Conservation (phyloP, 495 filamentous ascomycete species). For the Amniculicola lignicola region DNA sequence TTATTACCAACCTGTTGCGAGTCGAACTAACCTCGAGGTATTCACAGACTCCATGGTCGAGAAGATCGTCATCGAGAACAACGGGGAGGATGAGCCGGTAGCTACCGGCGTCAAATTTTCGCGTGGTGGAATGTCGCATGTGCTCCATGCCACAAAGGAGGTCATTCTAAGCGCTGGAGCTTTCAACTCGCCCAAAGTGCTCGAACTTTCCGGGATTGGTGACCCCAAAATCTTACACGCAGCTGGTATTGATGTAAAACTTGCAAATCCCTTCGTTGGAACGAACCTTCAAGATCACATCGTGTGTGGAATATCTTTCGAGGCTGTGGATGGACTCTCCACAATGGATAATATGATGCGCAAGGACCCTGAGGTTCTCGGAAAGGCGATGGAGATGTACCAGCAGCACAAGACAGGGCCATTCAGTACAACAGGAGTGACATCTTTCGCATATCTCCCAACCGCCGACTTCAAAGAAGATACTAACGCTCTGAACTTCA, state of each 20-base stretch:
- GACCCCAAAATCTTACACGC: conserved; percentile 2
- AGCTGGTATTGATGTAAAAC: conserved; percentile 8
- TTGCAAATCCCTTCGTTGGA: conserved; percentile 15
- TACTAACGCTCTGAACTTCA: not conserved
- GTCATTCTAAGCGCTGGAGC: conserved; percentile 22
- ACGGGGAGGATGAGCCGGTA: not conserved
- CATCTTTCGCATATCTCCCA: conserved; percentile 10
- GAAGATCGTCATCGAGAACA: not conserved
- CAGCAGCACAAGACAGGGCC: conserved; percentile 3
- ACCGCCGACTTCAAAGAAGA: conserved; percentile 4
- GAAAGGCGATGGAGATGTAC: conserved; percentile 13
- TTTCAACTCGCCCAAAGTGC: conserved; percentile 19
- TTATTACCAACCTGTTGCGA: conserved; percentile 5
- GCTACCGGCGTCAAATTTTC: conserved; percentile 2
- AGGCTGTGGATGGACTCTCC: conserved; percentile 5
- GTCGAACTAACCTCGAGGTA: conserved; percentile 1
- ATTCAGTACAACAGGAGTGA: not conserved
- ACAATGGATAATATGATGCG: conserved; percentile 13
- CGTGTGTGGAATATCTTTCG: conserved; percentile 12
- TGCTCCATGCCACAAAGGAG: conserved; percentile 10
- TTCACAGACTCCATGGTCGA: not conserved
- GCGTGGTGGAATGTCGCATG: not conserved
- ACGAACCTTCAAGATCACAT: conserved; percentile 31
- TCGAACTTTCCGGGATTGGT: conserved; percentile 29
- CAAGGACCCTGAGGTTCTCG: not conserved